A percentile compares a stretch with the other conserved stretches of the same genome.
Evolutionary conservation across 1,284 basidiomycete species (phyloP).

Genomic region (Rhodotorula sp.): DNA sequence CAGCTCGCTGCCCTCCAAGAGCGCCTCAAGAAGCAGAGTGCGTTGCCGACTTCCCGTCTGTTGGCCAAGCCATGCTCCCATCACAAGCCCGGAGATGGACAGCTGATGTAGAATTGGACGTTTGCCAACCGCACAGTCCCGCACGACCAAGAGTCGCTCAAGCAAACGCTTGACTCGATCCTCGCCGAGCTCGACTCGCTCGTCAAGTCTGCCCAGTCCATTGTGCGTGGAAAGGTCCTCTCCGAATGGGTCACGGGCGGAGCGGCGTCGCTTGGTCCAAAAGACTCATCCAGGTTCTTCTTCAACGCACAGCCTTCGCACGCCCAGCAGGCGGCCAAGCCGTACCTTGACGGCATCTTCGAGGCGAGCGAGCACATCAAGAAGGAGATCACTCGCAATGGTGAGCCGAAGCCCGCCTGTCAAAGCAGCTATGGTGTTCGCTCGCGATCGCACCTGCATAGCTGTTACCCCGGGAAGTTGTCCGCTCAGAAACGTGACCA

Average conservation of each 20-base stretch:
- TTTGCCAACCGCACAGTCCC: slow-evolving; percentile 27
- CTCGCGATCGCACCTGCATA: background rate
- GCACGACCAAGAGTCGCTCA: slow-evolving; percentile 27
- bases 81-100: background rate
- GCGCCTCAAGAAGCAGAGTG: slow-evolving; percentile 30
- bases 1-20: slow-evolving; percentile 31
- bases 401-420: slow-evolving; percentile 8
- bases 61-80: background rate
- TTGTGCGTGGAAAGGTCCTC: slow-evolving; percentile 17
- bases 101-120: too few relatives aligned
- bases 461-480: background rate
- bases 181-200: slow-evolving; percentile 30
- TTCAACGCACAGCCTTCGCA: slow-evolving; percentile 20
- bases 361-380: slow-evolving; percentile 27
- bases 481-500: background rate
- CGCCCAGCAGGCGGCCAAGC: slow-evolving; percentile 31
- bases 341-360: slow-evolving; percentile 20
- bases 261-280: background rate
- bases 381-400: slow-evolving; percentile 25
- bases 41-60: slow-evolving; percentile 4
- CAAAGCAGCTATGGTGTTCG: background rate
- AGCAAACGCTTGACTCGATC: slow-evolving; percentile 22
- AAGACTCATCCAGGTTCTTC: fast-evolving
- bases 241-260: too few relatives aligned
- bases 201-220: slow-evolving; percentile 23